These are phyloP conservation scores for Talaromyces amestolkiae DNA, from an alignment of 2,329 filamentous ascomycete genomes.

Conservation along the genomic window DNA sequence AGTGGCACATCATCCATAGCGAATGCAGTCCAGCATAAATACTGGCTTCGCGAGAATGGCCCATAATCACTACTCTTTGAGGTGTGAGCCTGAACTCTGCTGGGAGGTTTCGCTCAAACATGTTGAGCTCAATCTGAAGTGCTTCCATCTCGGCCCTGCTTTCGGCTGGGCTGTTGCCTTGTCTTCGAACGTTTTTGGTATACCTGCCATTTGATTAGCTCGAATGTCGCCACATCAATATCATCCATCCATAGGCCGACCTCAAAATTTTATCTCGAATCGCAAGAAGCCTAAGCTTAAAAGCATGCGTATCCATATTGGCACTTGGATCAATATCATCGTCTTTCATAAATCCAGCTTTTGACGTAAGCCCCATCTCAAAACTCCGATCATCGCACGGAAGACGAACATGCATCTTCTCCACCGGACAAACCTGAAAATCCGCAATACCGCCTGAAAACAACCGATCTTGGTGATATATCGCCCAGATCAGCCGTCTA, in stretches of 20 bases:
- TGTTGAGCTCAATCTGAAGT: not conserved
- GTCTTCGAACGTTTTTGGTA: not conserved
- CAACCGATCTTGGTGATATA: not conserved
- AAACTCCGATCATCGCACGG: not conserved
- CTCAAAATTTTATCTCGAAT: not conserved
- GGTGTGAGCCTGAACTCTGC: not conserved
- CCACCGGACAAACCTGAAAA: not conserved
- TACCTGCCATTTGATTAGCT: not conserved
- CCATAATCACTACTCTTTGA: not conserved
- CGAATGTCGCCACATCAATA: not conserved
- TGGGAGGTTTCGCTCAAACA: not conserved
- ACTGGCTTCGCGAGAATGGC: not conserved
- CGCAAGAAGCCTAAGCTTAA: not conserved
- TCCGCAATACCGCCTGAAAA: not conserved
- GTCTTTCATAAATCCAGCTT: not conserved
- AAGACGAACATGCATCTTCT: slow-evolving; percentile 1
- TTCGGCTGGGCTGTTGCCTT: not conserved
- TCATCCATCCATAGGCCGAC: not conserved
- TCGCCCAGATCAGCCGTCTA: not conserved
- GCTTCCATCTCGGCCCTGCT: not conserved
- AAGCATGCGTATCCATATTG: not conserved
- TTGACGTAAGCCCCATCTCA: not conserved
- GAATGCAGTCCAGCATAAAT: not conserved
- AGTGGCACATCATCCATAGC: not conserved
- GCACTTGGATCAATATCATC: not conserved